phyloP scores from a whole-genome alignment of 768 basidiomycete species.

The Lactarius tabidus region DNA sequence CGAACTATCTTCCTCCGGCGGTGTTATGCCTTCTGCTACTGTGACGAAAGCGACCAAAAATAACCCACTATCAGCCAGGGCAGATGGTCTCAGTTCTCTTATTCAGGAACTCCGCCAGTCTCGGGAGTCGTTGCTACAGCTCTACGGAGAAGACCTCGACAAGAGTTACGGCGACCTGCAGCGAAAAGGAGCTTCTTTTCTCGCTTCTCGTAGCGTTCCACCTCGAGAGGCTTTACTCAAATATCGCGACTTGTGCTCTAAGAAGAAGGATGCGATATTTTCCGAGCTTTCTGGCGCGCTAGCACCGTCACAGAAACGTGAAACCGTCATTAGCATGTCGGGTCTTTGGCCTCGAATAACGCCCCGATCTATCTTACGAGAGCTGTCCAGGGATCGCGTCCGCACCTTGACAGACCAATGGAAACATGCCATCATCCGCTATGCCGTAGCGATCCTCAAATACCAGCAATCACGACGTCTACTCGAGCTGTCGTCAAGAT shows the following conservation, averaged over 20 bases:
- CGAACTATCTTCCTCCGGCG: too few relatives aligned
- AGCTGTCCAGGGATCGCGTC: slow-evolving; percentile 28
- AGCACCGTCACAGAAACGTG: not conserved
- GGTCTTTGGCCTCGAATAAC: slow-evolving; percentile 20
- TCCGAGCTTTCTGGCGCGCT: not conserved
- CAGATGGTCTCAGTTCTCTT: not conserved
- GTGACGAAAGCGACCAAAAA: not conserved
- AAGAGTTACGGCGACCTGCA: not conserved
- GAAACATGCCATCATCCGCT: not conserved
- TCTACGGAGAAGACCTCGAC: slow-evolving; percentile 8
- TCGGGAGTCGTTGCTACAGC: not conserved
- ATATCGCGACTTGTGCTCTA: not conserved
- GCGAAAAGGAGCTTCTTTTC: not conserved
- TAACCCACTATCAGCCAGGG: not conserved
- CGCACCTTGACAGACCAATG: slow-evolving; percentile 8
- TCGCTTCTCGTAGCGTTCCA: not conserved
- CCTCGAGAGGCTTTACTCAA: not conserved
- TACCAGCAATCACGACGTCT: slow-evolving; percentile 14
- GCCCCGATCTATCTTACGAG: slow-evolving; percentile 11
- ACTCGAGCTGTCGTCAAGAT: not conserved
- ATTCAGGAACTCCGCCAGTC: slow-evolving; percentile 5
- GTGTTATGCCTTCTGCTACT: too few relatives aligned
- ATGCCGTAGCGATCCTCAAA: not conserved
- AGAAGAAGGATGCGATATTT: not conserved
- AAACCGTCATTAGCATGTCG: not conserved